Conservation (phyloP, 495 filamentous ascomycete genomes). For the Trichodelitschia bisporula region DNA sequence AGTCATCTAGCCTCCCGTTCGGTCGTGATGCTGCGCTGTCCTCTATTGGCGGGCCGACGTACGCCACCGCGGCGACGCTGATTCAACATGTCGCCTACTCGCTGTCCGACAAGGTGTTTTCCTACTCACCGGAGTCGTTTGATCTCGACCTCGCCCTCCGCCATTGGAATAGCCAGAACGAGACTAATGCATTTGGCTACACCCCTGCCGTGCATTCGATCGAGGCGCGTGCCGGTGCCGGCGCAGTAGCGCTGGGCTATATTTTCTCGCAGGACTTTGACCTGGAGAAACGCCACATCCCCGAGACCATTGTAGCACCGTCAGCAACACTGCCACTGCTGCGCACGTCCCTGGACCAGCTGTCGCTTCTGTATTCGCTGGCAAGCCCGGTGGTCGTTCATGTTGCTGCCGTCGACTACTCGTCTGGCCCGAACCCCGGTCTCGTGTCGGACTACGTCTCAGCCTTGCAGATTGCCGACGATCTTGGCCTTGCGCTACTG, state of each 20-base stretch:
- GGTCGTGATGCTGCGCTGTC: slow-evolving; percentile 29
- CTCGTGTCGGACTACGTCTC: slow-evolving; percentile 74
- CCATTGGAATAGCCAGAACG: slow-evolving; percentile 38
- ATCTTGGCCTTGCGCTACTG: slow-evolving; percentile 68
- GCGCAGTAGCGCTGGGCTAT: slow-evolving; percentile 81
- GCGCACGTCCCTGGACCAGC: slow-evolving; percentile 65
- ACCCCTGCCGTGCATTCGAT: slow-evolving; percentile 52
- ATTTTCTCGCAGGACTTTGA: slow-evolving; percentile 93
- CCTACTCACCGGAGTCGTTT: slow-evolving; percentile 84
- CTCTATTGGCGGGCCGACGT: slow-evolving; percentile 66
- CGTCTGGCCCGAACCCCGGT: slow-evolving; percentile 31
- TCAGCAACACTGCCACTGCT: slow-evolving; percentile 60
- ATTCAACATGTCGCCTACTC: slow-evolving; percentile 90
- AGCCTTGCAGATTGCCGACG: slow-evolving; percentile 62
- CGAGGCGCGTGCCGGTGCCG: slow-evolving; percentile 74
- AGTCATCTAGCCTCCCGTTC: slow-evolving; percentile 35
- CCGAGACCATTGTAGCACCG: slow-evolving; percentile 70
- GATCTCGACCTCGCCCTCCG: slow-evolving; percentile 63
- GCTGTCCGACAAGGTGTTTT: slow-evolving; percentile 87
- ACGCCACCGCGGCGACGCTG: slow-evolving; percentile 71
- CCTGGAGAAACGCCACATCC: slow-evolving; percentile 67
- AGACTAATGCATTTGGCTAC: slow-evolving; percentile 61
- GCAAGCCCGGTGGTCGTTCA: slow-evolving; percentile 84
- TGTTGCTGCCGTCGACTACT: slow-evolving; percentile 80
- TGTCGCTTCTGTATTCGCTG: slow-evolving; percentile 67